Evolutionary conservation across 2,329 filamentous ascomycete species (phyloP).

Genomic region (Phialophora chinensis): DNA sequence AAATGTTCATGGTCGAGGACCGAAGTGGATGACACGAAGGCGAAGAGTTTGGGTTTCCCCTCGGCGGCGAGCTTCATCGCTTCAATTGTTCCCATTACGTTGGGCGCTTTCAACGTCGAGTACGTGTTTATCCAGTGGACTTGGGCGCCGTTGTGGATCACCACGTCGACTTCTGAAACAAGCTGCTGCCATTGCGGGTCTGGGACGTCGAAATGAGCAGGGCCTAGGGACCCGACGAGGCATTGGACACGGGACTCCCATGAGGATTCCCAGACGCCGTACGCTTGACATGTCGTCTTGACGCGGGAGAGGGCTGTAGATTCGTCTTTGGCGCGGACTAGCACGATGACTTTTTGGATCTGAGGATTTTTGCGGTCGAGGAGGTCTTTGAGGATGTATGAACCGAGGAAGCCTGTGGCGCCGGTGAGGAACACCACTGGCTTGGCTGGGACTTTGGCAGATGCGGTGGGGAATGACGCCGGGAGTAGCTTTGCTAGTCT

Average conservation of each 20-base stretch:
- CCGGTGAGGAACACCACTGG: slow-evolving; percentile 81
- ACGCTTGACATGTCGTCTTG: slow-evolving; percentile 70
- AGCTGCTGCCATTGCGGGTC: slow-evolving; percentile 69
- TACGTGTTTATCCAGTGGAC: slow-evolving; percentile 84
- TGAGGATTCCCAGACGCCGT: slow-evolving; percentile 75
- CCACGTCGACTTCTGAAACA: slow-evolving; percentile 69
- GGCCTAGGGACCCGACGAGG: slow-evolving; percentile 75
- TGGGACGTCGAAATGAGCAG: slow-evolving; percentile 75
- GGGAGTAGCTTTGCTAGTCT: slow-evolving; percentile 57
- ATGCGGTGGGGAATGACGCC: slow-evolving; percentile 44
- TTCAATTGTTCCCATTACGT: slow-evolving; percentile 82
- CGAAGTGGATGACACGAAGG: slow-evolving; percentile 82
- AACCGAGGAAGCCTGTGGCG: slow-evolving; percentile 86
- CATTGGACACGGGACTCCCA: slow-evolving; percentile 71
- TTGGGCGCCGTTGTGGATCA: slow-evolving; percentile 81
- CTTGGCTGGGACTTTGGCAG: slow-evolving; percentile 42
- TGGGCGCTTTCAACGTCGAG: slow-evolving; percentile 70
- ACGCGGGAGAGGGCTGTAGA: slow-evolving; percentile 69
- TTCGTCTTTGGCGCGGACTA: slow-evolving; percentile 72
- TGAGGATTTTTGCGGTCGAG: slow-evolving; percentile 64
- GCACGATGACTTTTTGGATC: slow-evolving; percentile 69
- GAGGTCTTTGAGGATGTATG: slow-evolving; percentile 78
- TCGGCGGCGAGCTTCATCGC: slow-evolving; percentile 75
- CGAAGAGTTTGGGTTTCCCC: slow-evolving; percentile 78
- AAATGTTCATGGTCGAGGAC: slow-evolving; percentile 84